Conservation (phyloP, 2,329 filamentous ascomycete species). For the Thielaviopsis ethacetica region DNA sequence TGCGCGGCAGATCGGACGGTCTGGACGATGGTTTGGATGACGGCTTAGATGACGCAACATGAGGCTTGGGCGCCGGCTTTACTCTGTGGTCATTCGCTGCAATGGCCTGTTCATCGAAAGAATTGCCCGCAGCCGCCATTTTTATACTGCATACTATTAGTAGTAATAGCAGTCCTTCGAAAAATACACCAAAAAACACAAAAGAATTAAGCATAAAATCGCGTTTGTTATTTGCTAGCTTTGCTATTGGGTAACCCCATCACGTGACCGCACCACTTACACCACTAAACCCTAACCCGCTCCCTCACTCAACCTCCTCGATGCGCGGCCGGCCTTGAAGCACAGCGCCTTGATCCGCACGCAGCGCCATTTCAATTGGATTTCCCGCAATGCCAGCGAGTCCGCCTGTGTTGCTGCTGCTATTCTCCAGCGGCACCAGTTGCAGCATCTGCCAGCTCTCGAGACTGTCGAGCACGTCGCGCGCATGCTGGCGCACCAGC, state of each 20-base stretch:
- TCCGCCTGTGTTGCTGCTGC: conserved; percentile 20
- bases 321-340: conserved; percentile 25
- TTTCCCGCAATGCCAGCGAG: conserved; percentile 15
- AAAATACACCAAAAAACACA: no score
- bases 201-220: not conserved
- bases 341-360: not conserved
- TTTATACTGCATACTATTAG: not conserved
- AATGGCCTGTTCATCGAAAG: not conserved
- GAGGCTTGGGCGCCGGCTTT: not conserved
- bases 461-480: conserved; percentile 49
- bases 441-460: conserved; percentile 42
- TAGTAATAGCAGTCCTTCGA: no score
- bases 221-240: not conserved
- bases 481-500: conserved; percentile 49
- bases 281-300: conserved; percentile 11
- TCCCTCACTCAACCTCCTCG: conserved; percentile 41
- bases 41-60: no score
- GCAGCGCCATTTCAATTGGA: conserved; percentile 14
- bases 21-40: not conserved
- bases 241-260: not conserved
- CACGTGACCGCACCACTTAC: not conserved
- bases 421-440: conserved; percentile 25
- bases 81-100: no score
- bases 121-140: not conserved
- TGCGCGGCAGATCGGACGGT: conserved; percentile 6